Evolutionary conservation across 352 stramenopile species (phyloP).

Genomic region (Phytophthora foliorum): DNA sequence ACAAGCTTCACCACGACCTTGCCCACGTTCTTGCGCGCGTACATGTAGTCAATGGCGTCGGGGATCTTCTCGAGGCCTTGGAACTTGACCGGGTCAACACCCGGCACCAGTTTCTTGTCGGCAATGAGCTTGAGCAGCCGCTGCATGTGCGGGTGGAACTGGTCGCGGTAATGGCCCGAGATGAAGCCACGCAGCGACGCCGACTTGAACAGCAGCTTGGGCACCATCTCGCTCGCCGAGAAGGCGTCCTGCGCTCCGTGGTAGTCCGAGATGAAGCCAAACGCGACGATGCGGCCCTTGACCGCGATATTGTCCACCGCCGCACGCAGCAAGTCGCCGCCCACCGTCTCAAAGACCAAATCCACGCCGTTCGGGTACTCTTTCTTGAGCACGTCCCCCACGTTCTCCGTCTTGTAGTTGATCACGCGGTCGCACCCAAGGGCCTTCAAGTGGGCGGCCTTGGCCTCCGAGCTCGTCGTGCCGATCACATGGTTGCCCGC

Average conservation of each 20-base stretch:
- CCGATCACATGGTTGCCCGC: conserved; percentile 81
- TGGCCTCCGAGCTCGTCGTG: conserved; percentile 84
- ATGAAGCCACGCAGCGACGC: conserved; percentile 61
- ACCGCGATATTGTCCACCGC: conserved; percentile 58
- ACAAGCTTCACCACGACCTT: conserved; percentile 83
- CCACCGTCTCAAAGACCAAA: conserved; percentile 69
- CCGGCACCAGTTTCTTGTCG: conserved; percentile 53
- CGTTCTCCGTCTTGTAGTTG: conserved; percentile 84
- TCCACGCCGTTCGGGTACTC: conserved; percentile 71
- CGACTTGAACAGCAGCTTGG: conserved; percentile 40
- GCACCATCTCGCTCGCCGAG: conserved; percentile 31
- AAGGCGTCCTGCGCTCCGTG: conserved; percentile 30
- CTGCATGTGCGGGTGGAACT: conserved; percentile 45
- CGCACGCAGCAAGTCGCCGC: conserved; percentile 50
- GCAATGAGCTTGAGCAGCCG: conserved; percentile 56
- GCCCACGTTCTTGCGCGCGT: conserved; percentile 73
- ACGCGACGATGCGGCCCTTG: conserved; percentile 63
- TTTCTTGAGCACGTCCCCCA: conserved; percentile 55
- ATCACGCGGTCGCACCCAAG: conserved; percentile 80
- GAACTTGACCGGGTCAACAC: conserved; percentile 54
- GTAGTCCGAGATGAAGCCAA: conserved; percentile 62
- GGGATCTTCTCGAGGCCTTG: conserved; percentile 59
- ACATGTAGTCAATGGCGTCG: conserved; percentile 75
- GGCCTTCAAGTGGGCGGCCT: conserved; percentile 75
- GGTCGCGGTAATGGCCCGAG: conserved; percentile 45